Conservation (phyloP, 2,329 filamentous ascomycete genomes). For the Corinectria fuckeliana region DNA sequence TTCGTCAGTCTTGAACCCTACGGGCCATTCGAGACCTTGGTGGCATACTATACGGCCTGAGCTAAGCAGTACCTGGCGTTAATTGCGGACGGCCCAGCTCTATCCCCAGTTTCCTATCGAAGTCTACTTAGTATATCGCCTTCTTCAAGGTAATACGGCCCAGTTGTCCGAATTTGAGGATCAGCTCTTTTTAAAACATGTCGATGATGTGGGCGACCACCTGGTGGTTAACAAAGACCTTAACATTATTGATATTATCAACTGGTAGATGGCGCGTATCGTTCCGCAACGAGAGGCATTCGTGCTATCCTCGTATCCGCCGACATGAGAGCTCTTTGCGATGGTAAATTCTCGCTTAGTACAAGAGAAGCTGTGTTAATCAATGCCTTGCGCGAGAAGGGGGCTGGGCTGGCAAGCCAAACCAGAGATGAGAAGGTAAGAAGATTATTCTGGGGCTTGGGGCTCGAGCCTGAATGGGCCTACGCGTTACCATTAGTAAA, state of each 20-base stretch:
- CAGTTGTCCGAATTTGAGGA: too few relatives aligned
- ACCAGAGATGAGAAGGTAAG: slow-evolving; percentile 26
- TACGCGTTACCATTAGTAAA: slow-evolving; percentile 27
- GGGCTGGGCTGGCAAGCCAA: slow-evolving; percentile 4
- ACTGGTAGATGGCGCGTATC: slow-evolving; percentile 9
- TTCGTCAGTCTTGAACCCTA: slow-evolving; percentile 34
- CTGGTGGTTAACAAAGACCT: slow-evolving; percentile 49
- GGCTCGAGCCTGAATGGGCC: slow-evolving; percentile 21
- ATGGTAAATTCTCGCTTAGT: background rate
- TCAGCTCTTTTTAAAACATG: too few relatives aligned
- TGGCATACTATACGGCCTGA: slow-evolving; percentile 32
- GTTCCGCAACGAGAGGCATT: too few relatives aligned
- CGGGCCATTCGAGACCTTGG: slow-evolving; percentile 24
- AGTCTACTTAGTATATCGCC: slow-evolving; percentile 48
- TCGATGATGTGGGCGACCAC: too few relatives aligned
- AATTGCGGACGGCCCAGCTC: slow-evolving; percentile 41
- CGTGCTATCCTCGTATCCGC: background rate
- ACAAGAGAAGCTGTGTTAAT: background rate
- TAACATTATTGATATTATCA: slow-evolving; percentile 47
- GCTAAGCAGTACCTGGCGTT: slow-evolving; percentile 36
- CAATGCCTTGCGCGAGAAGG: too few relatives aligned
- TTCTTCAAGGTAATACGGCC: slow-evolving; percentile 10
- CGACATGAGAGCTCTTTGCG: background rate
- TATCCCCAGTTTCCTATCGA: slow-evolving; percentile 13
- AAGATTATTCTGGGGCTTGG: slow-evolving; percentile 32